Evolutionary conservation across 163 green algal species (phyloP), one percentile per base, ranked within the genome.

Genomic region (Trebouxia gelatinosa): DNA sequence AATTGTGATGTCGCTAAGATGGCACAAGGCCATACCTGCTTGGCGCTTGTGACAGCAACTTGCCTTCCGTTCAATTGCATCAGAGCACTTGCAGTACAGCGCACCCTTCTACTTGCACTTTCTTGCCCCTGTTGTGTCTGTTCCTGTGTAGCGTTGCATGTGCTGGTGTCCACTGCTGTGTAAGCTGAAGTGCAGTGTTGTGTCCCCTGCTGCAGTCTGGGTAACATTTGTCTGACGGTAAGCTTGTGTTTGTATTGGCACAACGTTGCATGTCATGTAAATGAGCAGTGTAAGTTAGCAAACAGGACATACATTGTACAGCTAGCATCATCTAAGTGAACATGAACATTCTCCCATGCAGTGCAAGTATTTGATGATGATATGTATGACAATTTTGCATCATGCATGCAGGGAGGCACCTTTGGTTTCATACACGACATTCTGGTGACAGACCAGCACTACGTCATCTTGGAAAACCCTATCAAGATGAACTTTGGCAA

Each of bases 381-480:
- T 32, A 29, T 62, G 21, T 28, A 54, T 54, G 43, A 54, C 43
- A 43, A 5, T 7, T 28, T 43, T 34, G 37, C 7, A 48, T 31
- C 6, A 19, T 68, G 37, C 16, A 17, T 80, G 65, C 80, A 81
- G 72, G 75, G 71, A 59, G 79, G 75, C 6, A 80, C 77, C 32
- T 85, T 94, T 72, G 85, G 83, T 0, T 92, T 94, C 70, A 84
- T 94, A 7, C 91, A 95, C 71, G 90, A 95, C 81, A 86, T 95
- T 9, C 68, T 84, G 34, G 84, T 92, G 29, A 92, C 87, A 5
- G 79, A 89, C 26, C 88, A 92, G 72, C 92, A 94, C 68, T 95
- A 95, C 62, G 76, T 94, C 0, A 65, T 91, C 6, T 29, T 93
- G 17, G 79, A 93, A 74, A 88, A 87, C 57, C 90, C 91, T 34